Percentiles rank a stretch among this genome's conserved stretches.
Conservation (phyloP, 169 alveolate genomes). For the Babesia ovis region DNA sequence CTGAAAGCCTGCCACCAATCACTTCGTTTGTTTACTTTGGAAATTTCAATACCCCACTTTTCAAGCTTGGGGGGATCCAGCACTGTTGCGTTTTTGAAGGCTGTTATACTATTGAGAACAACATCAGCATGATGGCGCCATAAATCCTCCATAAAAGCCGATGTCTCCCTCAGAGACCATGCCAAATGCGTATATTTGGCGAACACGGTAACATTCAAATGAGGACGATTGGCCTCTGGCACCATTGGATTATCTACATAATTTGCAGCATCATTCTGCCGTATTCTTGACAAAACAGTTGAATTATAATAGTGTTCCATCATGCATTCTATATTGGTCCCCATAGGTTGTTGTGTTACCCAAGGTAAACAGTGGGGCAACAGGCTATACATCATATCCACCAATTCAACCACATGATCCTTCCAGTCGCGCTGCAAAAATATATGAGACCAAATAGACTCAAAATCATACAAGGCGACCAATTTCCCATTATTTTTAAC, state of each 20-base stretch:
- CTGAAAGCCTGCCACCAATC: conserved; percentile 17
- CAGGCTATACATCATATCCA: conserved; percentile 17
- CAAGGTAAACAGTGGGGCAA: background rate
- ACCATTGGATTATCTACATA: background rate
- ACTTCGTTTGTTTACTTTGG: background rate
- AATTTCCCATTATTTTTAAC: background rate
- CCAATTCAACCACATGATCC: conserved; percentile 3
- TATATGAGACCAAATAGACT: background rate
- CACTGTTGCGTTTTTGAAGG: background rate
- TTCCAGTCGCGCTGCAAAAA: background rate
- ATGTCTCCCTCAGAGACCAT: background rate
- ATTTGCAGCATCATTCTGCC: no score
- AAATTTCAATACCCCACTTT: background rate
- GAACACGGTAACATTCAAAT: background rate
- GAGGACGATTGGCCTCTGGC: background rate
- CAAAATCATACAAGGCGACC: conserved; percentile 4
- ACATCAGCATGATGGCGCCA: background rate
- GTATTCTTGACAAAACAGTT: background rate
- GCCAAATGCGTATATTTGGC: conserved; percentile 7
- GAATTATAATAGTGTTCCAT: background rate
- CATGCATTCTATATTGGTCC: background rate
- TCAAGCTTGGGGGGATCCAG: no score
- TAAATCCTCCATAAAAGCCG: background rate
- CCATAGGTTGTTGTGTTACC: background rate
- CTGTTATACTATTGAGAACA: background rate